These are phyloP conservation scores for Xylariales sp. DNA, from an alignment of 2,329 filamentous ascomycete genomes.

Conservation along the genomic window DNA sequence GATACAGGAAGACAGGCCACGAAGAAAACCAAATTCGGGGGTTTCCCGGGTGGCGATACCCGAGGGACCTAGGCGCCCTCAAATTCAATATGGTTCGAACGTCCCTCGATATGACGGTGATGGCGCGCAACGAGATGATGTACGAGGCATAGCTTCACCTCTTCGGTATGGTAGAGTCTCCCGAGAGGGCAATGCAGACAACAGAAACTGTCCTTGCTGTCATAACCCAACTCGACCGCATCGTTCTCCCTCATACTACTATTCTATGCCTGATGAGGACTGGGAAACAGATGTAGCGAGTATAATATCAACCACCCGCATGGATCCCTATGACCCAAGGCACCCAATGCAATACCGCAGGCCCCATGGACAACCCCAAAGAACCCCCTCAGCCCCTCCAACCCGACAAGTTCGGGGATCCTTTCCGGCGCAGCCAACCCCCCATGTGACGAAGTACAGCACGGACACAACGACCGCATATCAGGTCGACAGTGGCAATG, in stretches of 20 bases:
- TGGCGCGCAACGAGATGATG: not conserved
- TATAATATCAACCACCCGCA: too few species aligned
- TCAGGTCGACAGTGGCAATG: too few species aligned
- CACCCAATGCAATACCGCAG: too few species aligned
- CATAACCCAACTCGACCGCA: not conserved
- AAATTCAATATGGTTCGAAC: not conserved
- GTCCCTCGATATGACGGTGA: not conserved
- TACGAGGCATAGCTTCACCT: not conserved
- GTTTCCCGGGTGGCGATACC: not conserved
- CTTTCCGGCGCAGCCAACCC: too few species aligned
- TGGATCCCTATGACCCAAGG: too few species aligned
- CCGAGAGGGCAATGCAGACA: not conserved
- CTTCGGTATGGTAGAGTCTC: not conserved
- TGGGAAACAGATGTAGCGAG: not conserved
- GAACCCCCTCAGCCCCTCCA: too few species aligned
- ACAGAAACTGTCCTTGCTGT: not conserved
- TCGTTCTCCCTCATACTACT: not conserved
- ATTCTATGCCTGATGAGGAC: not conserved
- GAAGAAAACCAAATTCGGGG: not conserved
- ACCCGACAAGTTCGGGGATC: too few species aligned
- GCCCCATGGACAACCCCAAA: too few species aligned
- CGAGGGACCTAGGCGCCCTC: not conserved
- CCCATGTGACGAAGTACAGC: too few species aligned
- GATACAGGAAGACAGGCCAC: slow-evolving; percentile 2
- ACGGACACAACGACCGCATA: too few species aligned